These are phyloP conservation scores for Pseudocercospora fijiensis DNA, from an alignment of 2,329 filamentous ascomycete species.

Conservation along the genomic window DNA sequence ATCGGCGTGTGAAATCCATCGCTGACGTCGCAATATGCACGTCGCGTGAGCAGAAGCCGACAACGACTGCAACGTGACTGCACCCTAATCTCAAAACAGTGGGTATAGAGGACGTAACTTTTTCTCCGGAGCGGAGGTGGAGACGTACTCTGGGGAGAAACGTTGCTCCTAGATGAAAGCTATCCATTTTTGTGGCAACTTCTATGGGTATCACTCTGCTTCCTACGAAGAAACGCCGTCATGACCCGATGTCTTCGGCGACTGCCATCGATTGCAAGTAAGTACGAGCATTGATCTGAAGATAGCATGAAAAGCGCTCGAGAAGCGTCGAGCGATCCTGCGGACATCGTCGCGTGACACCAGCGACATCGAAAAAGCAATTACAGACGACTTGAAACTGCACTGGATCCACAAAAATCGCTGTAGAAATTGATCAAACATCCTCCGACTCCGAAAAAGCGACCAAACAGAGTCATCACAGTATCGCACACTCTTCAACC, in stretches of 20 bases:
- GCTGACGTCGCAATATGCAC: not conserved
- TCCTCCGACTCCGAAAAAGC: not conserved
- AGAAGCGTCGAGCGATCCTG: not conserved
- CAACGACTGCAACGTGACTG: not conserved
- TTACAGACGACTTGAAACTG: not conserved
- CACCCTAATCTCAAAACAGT: not conserved
- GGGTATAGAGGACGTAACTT: not conserved
- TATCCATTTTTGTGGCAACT: not conserved
- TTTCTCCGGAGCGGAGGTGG: not conserved
- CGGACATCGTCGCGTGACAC: not conserved
- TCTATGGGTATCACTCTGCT: not conserved
- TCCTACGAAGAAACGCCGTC: not conserved
- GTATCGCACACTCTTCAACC: not conserved
- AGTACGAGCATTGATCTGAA: not conserved
- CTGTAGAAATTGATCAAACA: not conserved
- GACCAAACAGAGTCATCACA: not conserved
- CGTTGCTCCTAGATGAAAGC: not conserved
- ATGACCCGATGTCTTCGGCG: not conserved
- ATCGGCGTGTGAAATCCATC: not conserved
- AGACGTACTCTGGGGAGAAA: not conserved
- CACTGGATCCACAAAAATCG: not conserved
- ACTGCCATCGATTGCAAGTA: not conserved
- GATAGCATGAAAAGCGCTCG: not conserved
- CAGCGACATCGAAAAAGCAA: not conserved
- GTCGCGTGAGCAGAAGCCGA: constrained; percentile 1